Evolutionary conservation across 352 stramenopile species (phyloP), one percentile per base, ranked within the genome.

Genomic region (Saprolegnia diclina): DNA sequence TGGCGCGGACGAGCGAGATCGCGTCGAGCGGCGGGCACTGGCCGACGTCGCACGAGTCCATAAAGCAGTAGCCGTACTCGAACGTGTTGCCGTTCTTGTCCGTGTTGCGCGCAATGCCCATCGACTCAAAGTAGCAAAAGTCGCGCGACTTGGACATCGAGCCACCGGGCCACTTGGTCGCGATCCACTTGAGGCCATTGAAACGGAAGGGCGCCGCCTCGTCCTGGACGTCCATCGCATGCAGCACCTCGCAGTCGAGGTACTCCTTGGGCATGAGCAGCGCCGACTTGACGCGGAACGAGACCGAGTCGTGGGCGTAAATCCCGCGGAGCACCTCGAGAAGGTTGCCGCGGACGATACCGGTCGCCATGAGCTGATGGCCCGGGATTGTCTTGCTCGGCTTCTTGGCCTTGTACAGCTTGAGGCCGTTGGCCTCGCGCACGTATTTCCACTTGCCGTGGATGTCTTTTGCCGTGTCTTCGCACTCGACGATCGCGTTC

Each of bases 61-160:
- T 57, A 55, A 69, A 69, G 46, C 63, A 69, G 53, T 69, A 69
- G 19, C 63, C 63, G 38, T 69, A 69, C 38, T 61, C 42, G 22
- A 48, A 24, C 14, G 21, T 9, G 45, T 61, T n/a, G 16, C 42
- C 44, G 13, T 46, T n/a, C 22, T 62, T 37, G 53, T 69, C 63
- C 53, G 16, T 48, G 22, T 52, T 48, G 5, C 37, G 21, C 13
- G 63, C 37, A n/a, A 69, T 57, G 5, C 63, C 63, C 46, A 52
- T 69, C 32, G 63, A 69, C n/a, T 69, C 63, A 61, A 63, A 69
- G 53, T 69, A 69, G 50, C 63, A 62, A n/a, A 69, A 26, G 40
- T 69, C 63, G 21, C 46, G 22, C 32, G 32, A 46, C 53, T 69
- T 69, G 48, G 42, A n/a, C 21, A 57, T 22, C 11, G 50, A 54